Base-by-base conservation (phyloP, 2,329 filamentous ascomycete species). In the Botrytis porri region DNA sequence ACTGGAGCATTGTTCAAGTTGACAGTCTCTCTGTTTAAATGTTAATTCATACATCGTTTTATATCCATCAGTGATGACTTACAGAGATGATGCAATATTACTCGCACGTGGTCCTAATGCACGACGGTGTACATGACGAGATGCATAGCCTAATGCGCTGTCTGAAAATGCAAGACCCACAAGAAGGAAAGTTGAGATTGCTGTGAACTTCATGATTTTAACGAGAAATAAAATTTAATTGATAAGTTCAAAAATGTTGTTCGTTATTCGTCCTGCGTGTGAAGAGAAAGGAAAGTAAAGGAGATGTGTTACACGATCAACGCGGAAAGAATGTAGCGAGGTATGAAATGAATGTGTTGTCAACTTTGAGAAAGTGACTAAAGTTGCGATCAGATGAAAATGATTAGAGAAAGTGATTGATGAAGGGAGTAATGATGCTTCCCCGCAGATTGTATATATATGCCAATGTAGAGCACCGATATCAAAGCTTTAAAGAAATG, bases 271-370 rank as follows among this genome's bases (percentile, higher is more conserved):
- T 29, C 8, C 12, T 35, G 39, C 20, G 12, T 3, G n/a, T 41
- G 20, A 43, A 63, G 20, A 9, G 37, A n/a, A 25, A 5, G 6
- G 29, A 45, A 35, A 63, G 25, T 3, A 45, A 35, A 39, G 8
- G 18, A 66, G n/a, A 37, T n/a, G 4, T n/a, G 5, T 12, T 59
- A 20, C 70, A 71, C 70, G 61, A 66, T 71, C 70, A 66, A 71
- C 48, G 70, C 32, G 61, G n/a, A 59, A 43, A 59, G 39, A 37
- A 22, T 29, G n/a, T 48, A 32, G 59, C 10, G 48, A 37, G 12
- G 22, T 51, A 29, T 45, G 18, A 59, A 71, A 71, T 37, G 39
- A 66, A 71, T 29, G 39, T 48, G 54, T n/a, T 62, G 41, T 39
- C 41, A 29, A 35, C 37, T 59, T 57, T 20, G 48, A 35, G 12